Evolutionary conservation across 2,329 filamentous ascomycete genomes (phyloP).

Genomic region (Massarina eburnea): DNA sequence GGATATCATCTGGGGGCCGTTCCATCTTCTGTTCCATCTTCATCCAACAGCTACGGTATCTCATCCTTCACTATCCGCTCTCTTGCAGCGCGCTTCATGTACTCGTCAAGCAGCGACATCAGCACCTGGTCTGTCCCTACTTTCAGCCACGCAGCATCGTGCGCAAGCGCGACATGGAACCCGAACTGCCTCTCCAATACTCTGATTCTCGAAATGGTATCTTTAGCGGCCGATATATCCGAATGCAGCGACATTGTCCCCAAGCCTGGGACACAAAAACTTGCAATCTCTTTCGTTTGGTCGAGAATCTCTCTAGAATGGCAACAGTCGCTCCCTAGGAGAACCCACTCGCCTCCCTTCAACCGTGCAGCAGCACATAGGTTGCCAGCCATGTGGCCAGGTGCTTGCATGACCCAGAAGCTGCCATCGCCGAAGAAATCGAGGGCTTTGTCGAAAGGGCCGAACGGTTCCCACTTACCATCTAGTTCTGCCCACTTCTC

Average conservation of each 20-base stretch:
- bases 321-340: slow-evolving; percentile 39
- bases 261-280: slow-evolving; percentile 25
- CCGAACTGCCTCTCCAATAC: slow-evolving; percentile 24
- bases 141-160: slow-evolving; percentile 34
- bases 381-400: slow-evolving; percentile 44
- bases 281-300: slow-evolving; percentile 27
- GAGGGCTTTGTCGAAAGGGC: slow-evolving; percentile 38
- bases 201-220: slow-evolving; percentile 29
- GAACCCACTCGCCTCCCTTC: slow-evolving; percentile 28
- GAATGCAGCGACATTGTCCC: slow-evolving; percentile 29
- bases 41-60: slow-evolving; percentile 12
- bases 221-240: slow-evolving; percentile 27
- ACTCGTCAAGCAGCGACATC: slow-evolving; percentile 30
- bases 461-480: slow-evolving; percentile 35
- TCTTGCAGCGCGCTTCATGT: slow-evolving; percentile 25
- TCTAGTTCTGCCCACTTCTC: slow-evolving; percentile 30
- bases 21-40: not conserved
- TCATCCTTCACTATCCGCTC: slow-evolving; percentile 24
- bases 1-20: no score
- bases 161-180: slow-evolving; percentile 33
- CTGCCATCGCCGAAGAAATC: slow-evolving; percentile 45
- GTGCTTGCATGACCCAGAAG: slow-evolving; percentile 43
- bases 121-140: slow-evolving; percentile 26
- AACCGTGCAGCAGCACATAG: slow-evolving; percentile 37
- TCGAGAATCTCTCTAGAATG: slow-evolving; percentile 37